A percentile compares a stretch with the other conserved stretches of the same genome.
phyloP scores from a whole-genome alignment of 257 asterid genomes.

The Anisodus acutangulus region DNA sequence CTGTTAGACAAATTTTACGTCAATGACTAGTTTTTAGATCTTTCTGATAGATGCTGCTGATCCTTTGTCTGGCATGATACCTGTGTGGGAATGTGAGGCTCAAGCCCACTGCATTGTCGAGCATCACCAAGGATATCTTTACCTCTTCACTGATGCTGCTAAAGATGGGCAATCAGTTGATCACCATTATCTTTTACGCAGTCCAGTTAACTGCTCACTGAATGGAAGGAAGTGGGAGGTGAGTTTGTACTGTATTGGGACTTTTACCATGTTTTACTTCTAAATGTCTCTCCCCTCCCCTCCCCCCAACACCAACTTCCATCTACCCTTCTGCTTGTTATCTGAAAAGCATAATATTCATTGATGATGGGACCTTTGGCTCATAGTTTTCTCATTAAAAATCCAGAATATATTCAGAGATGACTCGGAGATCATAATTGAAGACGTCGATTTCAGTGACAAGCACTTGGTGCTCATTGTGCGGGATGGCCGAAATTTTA shows the following conservation, averaged over 20 bases:
- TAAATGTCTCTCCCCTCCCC: neutral
- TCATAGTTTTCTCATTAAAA: slow-evolving; percentile 25
- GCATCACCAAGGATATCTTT: slow-evolving; percentile 93
- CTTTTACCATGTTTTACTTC: neutral
- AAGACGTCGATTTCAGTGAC: slow-evolving; percentile 83
- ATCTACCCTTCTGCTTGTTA: neutral
- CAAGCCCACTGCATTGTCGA: slow-evolving; percentile 81
- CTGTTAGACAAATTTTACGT: slow-evolving; percentile 38
- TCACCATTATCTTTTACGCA: slow-evolving; percentile 73
- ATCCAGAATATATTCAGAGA: slow-evolving; percentile 71
- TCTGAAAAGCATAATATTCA: slow-evolving; percentile 24
- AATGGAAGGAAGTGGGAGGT: slow-evolving; percentile 84
- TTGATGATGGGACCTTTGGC: neutral
- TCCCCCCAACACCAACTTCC: neutral
- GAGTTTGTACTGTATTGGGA: slow-evolving; percentile 34
- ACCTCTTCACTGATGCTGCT: slow-evolving; percentile 83
- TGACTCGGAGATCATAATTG: slow-evolving; percentile 60
- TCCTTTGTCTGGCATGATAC: slow-evolving; percentile 81
- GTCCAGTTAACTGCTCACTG: slow-evolving; percentile 53
- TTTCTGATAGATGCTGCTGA: slow-evolving; percentile 90
- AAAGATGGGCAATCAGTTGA: slow-evolving; percentile 63
- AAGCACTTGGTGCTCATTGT: slow-evolving; percentile 67
- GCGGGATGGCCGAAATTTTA: slow-evolving; percentile 57
- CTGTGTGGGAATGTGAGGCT: slow-evolving; percentile 80
- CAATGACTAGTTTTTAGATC: slow-evolving; percentile 66